phyloP scores from a whole-genome alignment of 2,329 filamentous ascomycete species.

The Diaporthe aspalathi region DNA sequence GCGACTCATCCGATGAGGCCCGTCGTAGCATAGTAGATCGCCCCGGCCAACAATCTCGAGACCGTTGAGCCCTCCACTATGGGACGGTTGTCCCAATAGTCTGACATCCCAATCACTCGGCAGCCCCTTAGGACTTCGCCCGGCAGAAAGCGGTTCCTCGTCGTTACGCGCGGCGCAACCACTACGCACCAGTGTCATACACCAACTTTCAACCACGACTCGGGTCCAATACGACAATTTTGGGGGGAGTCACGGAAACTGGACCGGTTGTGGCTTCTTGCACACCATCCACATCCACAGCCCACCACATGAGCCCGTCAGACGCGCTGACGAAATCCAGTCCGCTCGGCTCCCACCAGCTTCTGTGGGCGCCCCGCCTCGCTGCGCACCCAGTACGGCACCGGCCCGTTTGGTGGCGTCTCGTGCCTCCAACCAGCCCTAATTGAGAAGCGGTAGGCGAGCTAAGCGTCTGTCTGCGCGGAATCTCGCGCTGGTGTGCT shows the following conservation, averaged over 20 bases:
- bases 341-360: conserved; percentile 15
- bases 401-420: conserved; percentile 21
- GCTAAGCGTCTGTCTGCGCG: not conserved
- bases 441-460: conserved; percentile 17
- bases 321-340: conserved; percentile 11
- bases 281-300: not conserved
- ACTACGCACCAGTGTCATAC: too few relatives aligned
- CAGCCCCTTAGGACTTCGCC: not conserved
- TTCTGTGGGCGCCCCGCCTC: not conserved
- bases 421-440: conserved; percentile 15
- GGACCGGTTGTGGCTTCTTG: not conserved
- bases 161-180: not conserved
- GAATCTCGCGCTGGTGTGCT: not conserved
- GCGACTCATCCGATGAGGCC: conserved; percentile 23
- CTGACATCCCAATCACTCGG: not conserved
- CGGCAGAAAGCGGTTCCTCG: not conserved
- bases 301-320: conserved; percentile 17
- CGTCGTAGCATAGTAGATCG: conserved; percentile 1
- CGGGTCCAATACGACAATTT: not conserved
- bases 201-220: not conserved
- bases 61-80: conserved; percentile 16
- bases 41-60: not conserved
- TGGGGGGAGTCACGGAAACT: not conserved
- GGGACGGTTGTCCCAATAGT: conserved; percentile 1
- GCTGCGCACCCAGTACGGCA: conserved; percentile 16